phyloP scores from a whole-genome alignment of 257 asterid species.

The Solanum pimpinellifolium region DNA sequence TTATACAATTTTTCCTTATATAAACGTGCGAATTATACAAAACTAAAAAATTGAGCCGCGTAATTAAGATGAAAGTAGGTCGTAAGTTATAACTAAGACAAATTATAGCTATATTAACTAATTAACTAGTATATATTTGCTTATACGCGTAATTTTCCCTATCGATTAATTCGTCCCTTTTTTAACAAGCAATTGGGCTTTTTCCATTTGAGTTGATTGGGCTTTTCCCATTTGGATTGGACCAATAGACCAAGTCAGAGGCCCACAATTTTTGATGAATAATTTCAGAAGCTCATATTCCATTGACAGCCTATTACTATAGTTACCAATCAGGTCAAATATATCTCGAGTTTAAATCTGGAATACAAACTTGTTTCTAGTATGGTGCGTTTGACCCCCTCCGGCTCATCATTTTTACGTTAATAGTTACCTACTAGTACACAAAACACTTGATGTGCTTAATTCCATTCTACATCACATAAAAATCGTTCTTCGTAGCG shows the following conservation, averaged over 20 bases:
- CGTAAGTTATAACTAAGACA: rapidly evolving
- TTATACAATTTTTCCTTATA: no score
- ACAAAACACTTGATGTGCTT: background rate
- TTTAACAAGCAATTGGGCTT: background rate
- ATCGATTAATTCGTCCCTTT: background rate
- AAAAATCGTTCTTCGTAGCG: background rate
- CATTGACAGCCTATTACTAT: background rate
- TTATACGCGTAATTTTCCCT: no score
- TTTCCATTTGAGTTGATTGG: background rate
- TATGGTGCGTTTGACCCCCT: background rate
- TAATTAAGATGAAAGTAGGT: no score
- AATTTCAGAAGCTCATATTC: background rate
- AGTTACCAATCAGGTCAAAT: background rate
- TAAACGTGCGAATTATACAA: no score
- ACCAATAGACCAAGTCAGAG: background rate
- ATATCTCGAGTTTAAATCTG: rapidly evolving
- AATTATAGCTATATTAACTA: no score
- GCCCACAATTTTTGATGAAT: background rate
- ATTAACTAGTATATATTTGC: no score
- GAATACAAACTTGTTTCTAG: rapidly evolving
- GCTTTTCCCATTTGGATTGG: background rate
- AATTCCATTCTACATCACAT: background rate
- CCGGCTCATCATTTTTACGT: background rate
- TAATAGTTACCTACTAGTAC: background rate
- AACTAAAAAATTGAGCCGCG: no score